Conservation (phyloP, 495 filamentous ascomycete species). For the Penicillium canariense region DNA sequence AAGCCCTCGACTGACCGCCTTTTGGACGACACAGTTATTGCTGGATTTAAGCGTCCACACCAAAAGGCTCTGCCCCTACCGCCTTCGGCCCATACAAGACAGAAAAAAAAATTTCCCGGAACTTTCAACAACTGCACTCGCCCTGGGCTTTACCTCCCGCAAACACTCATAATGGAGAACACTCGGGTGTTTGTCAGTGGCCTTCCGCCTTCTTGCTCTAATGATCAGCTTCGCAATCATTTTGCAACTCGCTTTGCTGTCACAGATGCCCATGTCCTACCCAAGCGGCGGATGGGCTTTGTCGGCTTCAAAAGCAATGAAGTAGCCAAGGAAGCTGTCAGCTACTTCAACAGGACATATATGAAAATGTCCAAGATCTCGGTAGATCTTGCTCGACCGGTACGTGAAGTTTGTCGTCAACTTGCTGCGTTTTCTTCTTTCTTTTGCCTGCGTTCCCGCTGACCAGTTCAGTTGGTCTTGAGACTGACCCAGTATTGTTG, state of each 20-base stretch:
- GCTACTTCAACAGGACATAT: conserved; percentile 92
- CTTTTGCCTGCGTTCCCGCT: conserved; percentile 37
- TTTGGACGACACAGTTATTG: conserved; percentile 14
- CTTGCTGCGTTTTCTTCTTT: conserved; percentile 9
- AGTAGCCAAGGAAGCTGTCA: conserved; percentile 76
- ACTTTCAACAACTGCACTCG: conserved; percentile 22
- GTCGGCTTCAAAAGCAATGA: conserved; percentile 86
- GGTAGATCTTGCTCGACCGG: conserved; percentile 87
- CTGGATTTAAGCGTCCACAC: conserved; percentile 17
- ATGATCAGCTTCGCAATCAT: conserved; percentile 83
- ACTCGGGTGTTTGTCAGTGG: conserved; percentile 89
- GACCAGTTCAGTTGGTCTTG: conserved; percentile 47
- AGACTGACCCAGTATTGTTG: conserved; percentile 42
- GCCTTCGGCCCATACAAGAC: conserved; percentile 35
- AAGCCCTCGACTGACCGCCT: conserved; percentile 4
- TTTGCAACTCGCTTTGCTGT: conserved; percentile 73
- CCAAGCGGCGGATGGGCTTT: conserved; percentile 88
- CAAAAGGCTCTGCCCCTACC: conserved; percentile 24
- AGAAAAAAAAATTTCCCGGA: conserved; percentile 32
- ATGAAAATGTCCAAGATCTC: conserved; percentile 94
- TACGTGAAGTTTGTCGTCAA: conserved; percentile 42
- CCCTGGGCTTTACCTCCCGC: conserved; percentile 17
- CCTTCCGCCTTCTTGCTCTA: conserved; percentile 67
- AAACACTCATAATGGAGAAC: conserved; percentile 40
- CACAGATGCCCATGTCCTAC: conserved; percentile 88